phyloP scores from a whole-genome alignment of 305 asterid species.

The Lippia alba region DNA sequence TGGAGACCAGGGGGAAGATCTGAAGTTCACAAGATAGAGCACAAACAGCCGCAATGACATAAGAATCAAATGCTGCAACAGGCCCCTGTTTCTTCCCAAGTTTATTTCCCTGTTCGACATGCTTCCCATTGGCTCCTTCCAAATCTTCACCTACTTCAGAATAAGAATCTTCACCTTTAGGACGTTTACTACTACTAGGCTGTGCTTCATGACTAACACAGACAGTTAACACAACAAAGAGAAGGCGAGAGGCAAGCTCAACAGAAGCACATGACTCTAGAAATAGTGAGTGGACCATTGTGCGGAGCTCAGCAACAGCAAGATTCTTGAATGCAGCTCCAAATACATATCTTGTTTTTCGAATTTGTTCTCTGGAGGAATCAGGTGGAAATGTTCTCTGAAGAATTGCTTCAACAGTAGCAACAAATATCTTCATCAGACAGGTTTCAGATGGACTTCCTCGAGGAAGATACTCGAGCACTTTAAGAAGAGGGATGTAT shows the following conservation, averaged over 20 bases:
- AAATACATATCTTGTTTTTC: constrained; percentile 61
- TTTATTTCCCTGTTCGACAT: constrained; percentile 43
- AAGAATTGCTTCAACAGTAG: constrained; percentile 84
- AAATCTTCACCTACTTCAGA: constrained; percentile 47
- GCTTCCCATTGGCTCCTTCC: constrained; percentile 44
- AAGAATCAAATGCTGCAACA: constrained; percentile 84
- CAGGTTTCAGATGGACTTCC: constrained; percentile 92
- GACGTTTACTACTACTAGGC: constrained; percentile 59
- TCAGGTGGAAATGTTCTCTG: constrained; percentile 77
- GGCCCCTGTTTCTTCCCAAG: constrained; percentile 66
- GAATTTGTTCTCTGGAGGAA: constrained; percentile 61
- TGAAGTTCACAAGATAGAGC: constrained; percentile 92
- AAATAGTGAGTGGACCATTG: constrained; percentile 83
- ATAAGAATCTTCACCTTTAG: constrained; percentile 50
- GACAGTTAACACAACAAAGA: constrained; percentile 77
- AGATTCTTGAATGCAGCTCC: constrained; percentile 78
- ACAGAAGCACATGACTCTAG: constrained; percentile 73
- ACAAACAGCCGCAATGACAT: constrained; percentile 86
- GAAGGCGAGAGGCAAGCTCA: constrained; percentile 88
- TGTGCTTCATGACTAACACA: constrained; percentile 82
- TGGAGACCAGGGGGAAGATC: constrained; percentile 62
- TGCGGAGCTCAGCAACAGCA: constrained; percentile 80
- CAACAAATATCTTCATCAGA: constrained; percentile 87
- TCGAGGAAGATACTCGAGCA: constrained; percentile 88
- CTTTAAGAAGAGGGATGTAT: constrained; percentile 82